A percentile compares a stretch with the other conserved stretches of the same genome.
Evolutionary conservation across 768 basidiomycete species (phyloP).

Genomic region (Hebeloma cylindrosporum): DNA sequence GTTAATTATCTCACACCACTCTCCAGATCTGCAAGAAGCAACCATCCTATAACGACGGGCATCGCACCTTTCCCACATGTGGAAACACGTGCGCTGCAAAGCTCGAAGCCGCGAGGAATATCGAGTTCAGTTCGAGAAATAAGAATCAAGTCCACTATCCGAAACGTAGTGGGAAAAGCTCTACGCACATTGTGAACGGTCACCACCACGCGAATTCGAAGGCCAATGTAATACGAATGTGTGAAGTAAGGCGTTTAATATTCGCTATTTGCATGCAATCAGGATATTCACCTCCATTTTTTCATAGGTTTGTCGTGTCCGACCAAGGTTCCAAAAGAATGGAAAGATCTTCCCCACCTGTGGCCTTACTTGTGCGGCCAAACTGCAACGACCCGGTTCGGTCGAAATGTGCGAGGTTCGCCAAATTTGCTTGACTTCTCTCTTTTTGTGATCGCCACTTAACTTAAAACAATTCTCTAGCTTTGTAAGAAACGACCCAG

Average conservation of each 20-base stretch:
- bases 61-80: constrained; percentile 8
- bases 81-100: constrained; percentile 3
- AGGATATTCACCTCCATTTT: not conserved
- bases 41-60: constrained; percentile 9
- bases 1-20: not conserved
- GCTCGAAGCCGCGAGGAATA: no score
- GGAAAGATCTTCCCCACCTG: constrained; percentile 21
- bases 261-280: not conserved
- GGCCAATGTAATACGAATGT: constrained; percentile 6
- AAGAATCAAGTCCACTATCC: no score
- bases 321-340: constrained; percentile 11
- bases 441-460: not conserved
- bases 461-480: constrained; percentile 16
- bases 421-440: not conserved
- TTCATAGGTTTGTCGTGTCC: constrained; percentile 14
- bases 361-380: constrained; percentile 22
- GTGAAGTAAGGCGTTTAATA: not conserved
- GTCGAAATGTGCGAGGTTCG: constrained; percentile 25
- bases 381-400: constrained; percentile 9
- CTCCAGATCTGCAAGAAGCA: constrained; percentile 10
- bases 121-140: no score
- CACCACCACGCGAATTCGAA: no score
- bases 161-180: no score
- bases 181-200: no score
- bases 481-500: constrained; percentile 23